Conservation (phyloP, 2,329 filamentous ascomycete species). For the Colletotrichum musae region DNA sequence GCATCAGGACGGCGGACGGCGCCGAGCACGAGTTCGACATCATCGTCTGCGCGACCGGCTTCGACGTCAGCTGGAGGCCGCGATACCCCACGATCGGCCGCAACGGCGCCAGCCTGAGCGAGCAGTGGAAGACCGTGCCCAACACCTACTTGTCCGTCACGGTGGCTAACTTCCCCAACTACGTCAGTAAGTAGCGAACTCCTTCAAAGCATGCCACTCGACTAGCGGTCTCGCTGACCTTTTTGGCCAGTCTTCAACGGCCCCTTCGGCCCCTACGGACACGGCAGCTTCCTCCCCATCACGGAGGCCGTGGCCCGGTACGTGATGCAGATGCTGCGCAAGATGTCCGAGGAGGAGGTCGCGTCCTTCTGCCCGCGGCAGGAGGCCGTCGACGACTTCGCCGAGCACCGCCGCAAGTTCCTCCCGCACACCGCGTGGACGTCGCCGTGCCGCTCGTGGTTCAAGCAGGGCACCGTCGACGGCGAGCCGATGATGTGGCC, state of each 20-base stretch:
- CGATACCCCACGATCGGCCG: conserved; percentile 44
- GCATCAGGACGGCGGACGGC: conserved; percentile 48
- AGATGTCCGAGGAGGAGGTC: conserved; percentile 47
- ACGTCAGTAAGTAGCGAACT: conserved; percentile 41
- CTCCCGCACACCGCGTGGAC: conserved; percentile 46
- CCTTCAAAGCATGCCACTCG: no score
- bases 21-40: conserved; percentile 49
- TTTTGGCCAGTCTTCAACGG: conserved; percentile 45
- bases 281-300: conserved; percentile 46
- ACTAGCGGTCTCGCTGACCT: neutral
- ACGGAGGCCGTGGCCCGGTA: conserved; percentile 47
- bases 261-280: conserved; percentile 46
- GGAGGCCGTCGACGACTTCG: conserved; percentile 48
- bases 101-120: conserved; percentile 40
- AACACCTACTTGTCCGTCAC: conserved; percentile 45
- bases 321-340: conserved; percentile 50
- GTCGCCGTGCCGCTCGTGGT: conserved; percentile 46
- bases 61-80: conserved; percentile 46
- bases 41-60: conserved; percentile 53
- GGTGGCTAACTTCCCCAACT: conserved; percentile 46
- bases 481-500: conserved; percentile 48
- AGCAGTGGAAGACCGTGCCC: conserved; percentile 43
- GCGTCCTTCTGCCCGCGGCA: conserved; percentile 44
- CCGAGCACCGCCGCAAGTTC: conserved; percentile 49
- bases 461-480: conserved; percentile 46